Evolutionary conservation across 2,329 filamentous ascomycete genomes (phyloP).

Genomic region (Fusarium sp.): DNA sequence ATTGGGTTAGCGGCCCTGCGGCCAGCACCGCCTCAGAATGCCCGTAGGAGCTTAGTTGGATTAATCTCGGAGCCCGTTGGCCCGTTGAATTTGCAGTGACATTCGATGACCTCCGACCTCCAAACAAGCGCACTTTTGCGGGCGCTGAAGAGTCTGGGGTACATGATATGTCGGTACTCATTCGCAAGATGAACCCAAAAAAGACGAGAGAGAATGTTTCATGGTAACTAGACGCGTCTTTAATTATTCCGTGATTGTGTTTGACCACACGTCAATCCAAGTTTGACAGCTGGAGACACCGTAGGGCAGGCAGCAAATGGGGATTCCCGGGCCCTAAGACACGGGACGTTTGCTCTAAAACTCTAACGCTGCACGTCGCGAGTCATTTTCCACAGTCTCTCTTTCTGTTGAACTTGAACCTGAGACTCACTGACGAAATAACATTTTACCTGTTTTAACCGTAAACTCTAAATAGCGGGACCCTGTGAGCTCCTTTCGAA

Average conservation of each 20-base stretch:
- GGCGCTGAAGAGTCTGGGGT: not conserved
- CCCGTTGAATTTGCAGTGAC: not conserved
- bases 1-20: not conserved
- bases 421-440: not conserved
- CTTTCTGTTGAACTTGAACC: not conserved
- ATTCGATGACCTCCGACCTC: not conserved
- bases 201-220: no score
- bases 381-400: conserved; percentile 5
- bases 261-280: not conserved
- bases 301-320: not conserved
- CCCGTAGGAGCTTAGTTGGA: not conserved
- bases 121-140: not conserved
- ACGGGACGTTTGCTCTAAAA: not conserved
- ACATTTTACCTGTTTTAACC: not conserved
- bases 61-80: not conserved
- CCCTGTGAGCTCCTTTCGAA: not conserved
- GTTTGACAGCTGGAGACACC: not conserved
- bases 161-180: not conserved
- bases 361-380: not conserved
- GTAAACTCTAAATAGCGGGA: conserved; percentile 19
- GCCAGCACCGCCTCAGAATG: not conserved
- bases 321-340: not conserved
- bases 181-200: not conserved
- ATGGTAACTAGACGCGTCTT: not conserved
- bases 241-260: not conserved